Conservation (phyloP, 2,329 filamentous ascomycete genomes). For the Cryphonectria parasitica region DNA sequence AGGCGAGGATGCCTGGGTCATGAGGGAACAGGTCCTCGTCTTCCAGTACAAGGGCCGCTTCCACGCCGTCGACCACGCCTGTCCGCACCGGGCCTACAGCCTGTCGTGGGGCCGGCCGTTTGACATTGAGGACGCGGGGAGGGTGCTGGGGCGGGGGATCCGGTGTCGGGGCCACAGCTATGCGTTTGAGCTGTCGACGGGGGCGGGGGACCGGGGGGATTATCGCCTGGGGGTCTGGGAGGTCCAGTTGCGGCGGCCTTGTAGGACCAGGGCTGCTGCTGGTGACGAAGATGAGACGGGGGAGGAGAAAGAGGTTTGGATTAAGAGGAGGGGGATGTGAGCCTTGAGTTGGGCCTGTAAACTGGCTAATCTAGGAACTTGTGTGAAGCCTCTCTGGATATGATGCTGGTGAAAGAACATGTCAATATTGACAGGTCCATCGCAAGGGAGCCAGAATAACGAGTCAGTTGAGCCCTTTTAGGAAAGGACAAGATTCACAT, state of each 20-base stretch:
- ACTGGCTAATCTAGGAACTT: neutral
- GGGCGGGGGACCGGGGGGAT: conserved; percentile 21
- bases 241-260: conserved; percentile 18
- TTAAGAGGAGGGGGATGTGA: conserved; percentile 2
- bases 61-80: conserved; percentile 28
- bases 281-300: neutral
- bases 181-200: conserved; percentile 26
- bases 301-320: conserved; percentile 21
- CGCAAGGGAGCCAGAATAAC: neutral
- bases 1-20: conserved; percentile 26
- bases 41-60: conserved; percentile 28
- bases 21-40: conserved; percentile 26
- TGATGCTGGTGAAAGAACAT: neutral
- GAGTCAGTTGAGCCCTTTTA: neutral
- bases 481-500: neutral
- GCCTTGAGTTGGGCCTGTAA: neutral
- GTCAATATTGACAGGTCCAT: neutral
- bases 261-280: neutral
- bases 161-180: conserved; percentile 25
- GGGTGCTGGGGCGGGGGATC: conserved; percentile 16
- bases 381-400: neutral
- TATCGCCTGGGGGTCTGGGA: conserved; percentile 26
- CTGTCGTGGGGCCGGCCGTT: conserved; percentile 25
- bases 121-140: conserved; percentile 25
- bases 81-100: conserved; percentile 24